These are phyloP conservation scores for Ascochyta lentis DNA, from an alignment of 2,329 filamentous ascomycete genomes.

Conservation along the genomic window DNA sequence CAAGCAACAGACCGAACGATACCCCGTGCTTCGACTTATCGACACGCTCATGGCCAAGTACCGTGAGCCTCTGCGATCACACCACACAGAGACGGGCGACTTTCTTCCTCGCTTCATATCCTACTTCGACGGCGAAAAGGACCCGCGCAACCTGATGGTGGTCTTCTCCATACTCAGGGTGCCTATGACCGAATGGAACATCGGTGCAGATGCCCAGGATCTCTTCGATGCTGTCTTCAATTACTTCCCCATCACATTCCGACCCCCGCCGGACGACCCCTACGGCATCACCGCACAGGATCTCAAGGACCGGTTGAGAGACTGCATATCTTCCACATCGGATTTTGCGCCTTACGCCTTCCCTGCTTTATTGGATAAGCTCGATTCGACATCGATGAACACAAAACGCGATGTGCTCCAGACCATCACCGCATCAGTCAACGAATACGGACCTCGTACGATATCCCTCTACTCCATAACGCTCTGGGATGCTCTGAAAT, in stretches of 20 bases:
- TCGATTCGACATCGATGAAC: constrained; percentile 72
- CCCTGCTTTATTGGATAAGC: constrained; percentile 71
- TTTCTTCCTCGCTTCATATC: constrained; percentile 68
- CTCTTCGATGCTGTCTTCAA: constrained; percentile 74
- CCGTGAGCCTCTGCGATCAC: constrained; percentile 48
- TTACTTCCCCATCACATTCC: constrained; percentile 75
- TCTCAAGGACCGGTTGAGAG: constrained; percentile 67
- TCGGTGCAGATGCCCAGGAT: constrained; percentile 61
- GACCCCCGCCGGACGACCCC: constrained; percentile 71
- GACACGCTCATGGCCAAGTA: constrained; percentile 69
- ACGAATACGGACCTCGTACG: constrained; percentile 64
- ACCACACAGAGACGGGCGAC: constrained; percentile 59
- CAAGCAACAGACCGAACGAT: constrained; percentile 66
- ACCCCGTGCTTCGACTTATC: constrained; percentile 67
- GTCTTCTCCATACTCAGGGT: constrained; percentile 72
- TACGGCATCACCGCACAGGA: constrained; percentile 74
- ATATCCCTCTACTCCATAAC: constrained; percentile 69
- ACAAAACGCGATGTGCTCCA: constrained; percentile 73
- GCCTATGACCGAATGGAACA: constrained; percentile 72
- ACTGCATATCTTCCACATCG: constrained; percentile 68
- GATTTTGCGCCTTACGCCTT: constrained; percentile 71
- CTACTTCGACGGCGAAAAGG: constrained; percentile 72
- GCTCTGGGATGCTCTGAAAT: constrained; percentile 73
- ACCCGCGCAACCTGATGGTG: constrained; percentile 73
- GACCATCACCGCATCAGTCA: constrained; percentile 65